Evolutionary conservation across 2,329 filamentous ascomycete species (phyloP), one percentile per base, ranked within the genome.

Genomic region (Paecilomyces sp.): DNA sequence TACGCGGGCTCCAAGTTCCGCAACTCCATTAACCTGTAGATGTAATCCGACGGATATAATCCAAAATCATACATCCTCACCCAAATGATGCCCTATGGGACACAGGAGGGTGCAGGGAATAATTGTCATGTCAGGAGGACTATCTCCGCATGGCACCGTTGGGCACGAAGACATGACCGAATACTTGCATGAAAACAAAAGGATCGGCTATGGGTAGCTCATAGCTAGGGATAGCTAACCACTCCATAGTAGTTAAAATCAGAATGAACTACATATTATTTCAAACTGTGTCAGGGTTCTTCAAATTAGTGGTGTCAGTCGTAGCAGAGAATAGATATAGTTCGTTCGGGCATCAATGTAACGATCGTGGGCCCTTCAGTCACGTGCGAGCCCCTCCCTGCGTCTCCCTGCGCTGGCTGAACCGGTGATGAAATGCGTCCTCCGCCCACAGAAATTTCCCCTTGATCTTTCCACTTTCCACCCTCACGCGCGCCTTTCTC

Each of bases 1-100:
- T 99, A 93, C 77, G 92, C 93, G 70, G 94, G 94, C 70, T 81
- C 84, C 74, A 92, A 91, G 76, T 99, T 97, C 91, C 90, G 93
- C 83, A 92, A 81, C 70, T 82, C 93, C 65, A 88, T 97, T 73
- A 92, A 90, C 83, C 79, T 97, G 80, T 96, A 91, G 87, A 78
- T 68, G 66, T 62, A 63, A 64, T 57, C 41, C 18, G 13, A 47
- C 7, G 18, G 41, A n/a, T 47, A 18, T 47, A 47, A 47, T 54
- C 54, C 31, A 57, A 12, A 53, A 28, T 1, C 28, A 53, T 11
- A 30, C 51, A 53, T 53, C 51, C 51, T 53, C 28, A n/a, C 28
- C 51, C 51, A 13, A 13, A 9, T 53, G 6, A 25, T 13, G 28
- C 22, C 51, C 22, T 22, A 25, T 53, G 15, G 28, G 51, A 30